Evolutionary conservation across 2,329 filamentous ascomycete genomes (phyloP), one percentile per base, ranked within the genome.

Genomic region (Conoideocrella luteorostrata): DNA sequence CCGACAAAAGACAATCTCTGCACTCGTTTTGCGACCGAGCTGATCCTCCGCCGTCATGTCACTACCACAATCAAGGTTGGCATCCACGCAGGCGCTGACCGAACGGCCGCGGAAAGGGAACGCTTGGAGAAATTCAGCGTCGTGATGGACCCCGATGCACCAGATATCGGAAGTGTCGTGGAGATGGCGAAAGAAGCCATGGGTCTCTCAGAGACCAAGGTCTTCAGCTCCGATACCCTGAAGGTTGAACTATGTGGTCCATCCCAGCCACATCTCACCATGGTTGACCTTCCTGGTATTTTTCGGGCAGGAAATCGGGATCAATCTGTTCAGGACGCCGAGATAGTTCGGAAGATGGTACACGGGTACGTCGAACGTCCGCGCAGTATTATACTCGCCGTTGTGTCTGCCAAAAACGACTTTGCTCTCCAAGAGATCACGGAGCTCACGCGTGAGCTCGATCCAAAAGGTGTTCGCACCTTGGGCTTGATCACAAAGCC

Each of bases 11-110:
- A 76, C 42, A 75, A 70, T 29, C 55, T 82, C 0, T 84, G 79
- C 56, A 84, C 80, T 0, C 68, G 76, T 0, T 84, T 84, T 47
- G 72, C 79, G 0, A 84, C 78, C 0, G 77, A 84, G 56, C 61
- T 84, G 17, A 66, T 80, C 11, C 66, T 84, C 4, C 71, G 78
- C 15, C 68, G 70, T 9, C 61, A 60, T 3, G 17, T 57, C 0
- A 41, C 59, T 0, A 45, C 57, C 0, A 55, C 55, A 2, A 62
- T 73, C 13, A 59, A 52, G 4, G 56, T 71, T 3, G 52, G 50
- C 20, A 57, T 58, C 29, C 46, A 44, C 13, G 64, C 68, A 0
- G 63, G 64, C 11, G 46, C 49, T 1, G 54, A 57, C 3, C 51
- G 63, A 3, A 46, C 52, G 2, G 49, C 47, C 0, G 34, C 51